Evolutionary conservation across 1,284 basidiomycete genomes (phyloP).

Genomic region (Trichosporon faecale): DNA sequence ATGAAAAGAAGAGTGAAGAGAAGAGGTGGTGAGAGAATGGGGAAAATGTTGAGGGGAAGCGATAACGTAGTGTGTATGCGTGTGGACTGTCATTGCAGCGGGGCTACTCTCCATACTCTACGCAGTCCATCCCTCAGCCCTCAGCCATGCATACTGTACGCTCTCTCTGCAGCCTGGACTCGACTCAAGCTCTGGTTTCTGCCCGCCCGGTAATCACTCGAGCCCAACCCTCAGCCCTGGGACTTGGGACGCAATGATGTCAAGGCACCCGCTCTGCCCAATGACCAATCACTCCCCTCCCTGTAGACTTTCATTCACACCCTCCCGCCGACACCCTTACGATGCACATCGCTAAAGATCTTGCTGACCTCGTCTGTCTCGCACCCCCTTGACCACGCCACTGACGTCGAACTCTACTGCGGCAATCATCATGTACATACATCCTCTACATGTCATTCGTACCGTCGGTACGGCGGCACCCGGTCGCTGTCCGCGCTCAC

Average conservation of each 20-base stretch:
- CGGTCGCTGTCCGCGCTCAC: conserved; percentile 16
- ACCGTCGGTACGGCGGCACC: conserved; percentile 1
- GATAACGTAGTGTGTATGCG: no score
- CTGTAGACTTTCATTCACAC: background rate
- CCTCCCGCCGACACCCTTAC: no score
- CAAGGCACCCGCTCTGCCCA: background rate
- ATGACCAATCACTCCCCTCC: background rate
- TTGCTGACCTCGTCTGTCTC: background rate
- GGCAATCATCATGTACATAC: background rate
- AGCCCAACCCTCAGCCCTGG: background rate
- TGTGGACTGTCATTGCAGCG: background rate
- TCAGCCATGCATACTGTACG: no score
- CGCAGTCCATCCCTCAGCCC: no score
- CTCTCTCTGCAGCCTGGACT: no score
- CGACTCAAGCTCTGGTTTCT: no score
- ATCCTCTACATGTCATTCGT: background rate
- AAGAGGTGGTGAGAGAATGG: background rate
- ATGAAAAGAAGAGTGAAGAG: background rate
- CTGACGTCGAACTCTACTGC: background rate
- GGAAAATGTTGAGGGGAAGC: background rate
- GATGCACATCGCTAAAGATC: background rate
- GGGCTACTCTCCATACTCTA: no score
- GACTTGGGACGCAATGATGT: background rate
- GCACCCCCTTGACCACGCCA: background rate
- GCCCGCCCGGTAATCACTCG: background rate